These are phyloP conservation scores for Naematelia encephala DNA, from an alignment of 768 basidiomycete genomes.

Conservation along the genomic window DNA sequence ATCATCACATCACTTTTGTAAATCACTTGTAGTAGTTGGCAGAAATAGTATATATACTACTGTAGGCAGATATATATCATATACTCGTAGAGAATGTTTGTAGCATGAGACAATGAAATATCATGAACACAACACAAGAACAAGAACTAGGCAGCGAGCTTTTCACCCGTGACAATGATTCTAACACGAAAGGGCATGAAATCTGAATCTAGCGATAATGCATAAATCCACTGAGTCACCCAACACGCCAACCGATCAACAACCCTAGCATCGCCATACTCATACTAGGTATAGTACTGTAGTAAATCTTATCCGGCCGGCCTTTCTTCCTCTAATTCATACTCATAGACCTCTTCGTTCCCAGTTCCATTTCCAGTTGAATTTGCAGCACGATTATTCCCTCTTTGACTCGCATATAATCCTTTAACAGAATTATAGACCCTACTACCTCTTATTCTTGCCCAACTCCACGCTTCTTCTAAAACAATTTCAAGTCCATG, in stretches of 20 bases:
- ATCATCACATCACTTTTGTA: no score
- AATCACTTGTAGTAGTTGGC: neutral
- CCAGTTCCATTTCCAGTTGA: neutral
- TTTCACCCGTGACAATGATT: no score
- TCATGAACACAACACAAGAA: no score
- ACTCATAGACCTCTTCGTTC: slow-evolving; percentile 6
- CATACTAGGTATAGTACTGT: neutral
- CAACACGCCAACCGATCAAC: no score
- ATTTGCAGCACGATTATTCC: neutral
- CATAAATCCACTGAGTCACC: no score
- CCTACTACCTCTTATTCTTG: slow-evolving; percentile 9
- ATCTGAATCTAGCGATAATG: no score
- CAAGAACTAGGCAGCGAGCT: no score
- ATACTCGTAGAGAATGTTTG: no score
- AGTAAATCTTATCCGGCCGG: neutral
- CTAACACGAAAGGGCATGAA: no score
- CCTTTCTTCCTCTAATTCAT: slow-evolving; percentile 16
- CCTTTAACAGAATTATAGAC: neutral
- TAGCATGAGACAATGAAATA: no score
- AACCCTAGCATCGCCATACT: no score
- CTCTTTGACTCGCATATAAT: neutral
- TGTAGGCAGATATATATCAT: no score
- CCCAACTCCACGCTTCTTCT: slow-evolving; percentile 37
- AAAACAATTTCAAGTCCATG: slow-evolving; percentile 38
- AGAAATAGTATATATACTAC: neutral